Evolutionary conservation across 176 grass and related monocot species (phyloP), one percentile per base, ranked within the genome.

Genomic region (Carex scoparia): DNA sequence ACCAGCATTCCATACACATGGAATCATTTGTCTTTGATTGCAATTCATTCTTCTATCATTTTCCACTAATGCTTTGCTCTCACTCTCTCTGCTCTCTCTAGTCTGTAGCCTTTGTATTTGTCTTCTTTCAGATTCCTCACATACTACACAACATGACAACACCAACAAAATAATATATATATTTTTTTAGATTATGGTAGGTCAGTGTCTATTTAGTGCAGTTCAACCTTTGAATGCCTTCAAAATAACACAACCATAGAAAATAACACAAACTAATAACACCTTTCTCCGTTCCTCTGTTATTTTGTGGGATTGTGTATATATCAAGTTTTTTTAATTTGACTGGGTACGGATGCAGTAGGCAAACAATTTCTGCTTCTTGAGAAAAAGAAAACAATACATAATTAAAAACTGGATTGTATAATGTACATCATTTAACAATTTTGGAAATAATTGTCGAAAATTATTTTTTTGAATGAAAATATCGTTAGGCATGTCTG

Each of bases 1-100:
- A 73, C 58, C 82, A 61, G 9, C 30, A 81, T 81, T n/a, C 19
- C 51, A 83, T 83, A 83, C n/a, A 67, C 40, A 14, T 69, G 23
- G 42, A 83, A 53, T 83, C 16, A 83, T 83, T 83, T 82, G 23
- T 67, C 81, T 83, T 83, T 83, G 81, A 83, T 83, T 83, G 65
- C 42, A 83, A 83, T 83, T 16, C 81, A 83, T 83, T 55, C 63
- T 8, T 69, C 81, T 49, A 83, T 83, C 81, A 55, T 83, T 69
- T 83, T 83, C 62, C 42, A 53, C 65, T 81, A 67, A 83, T 69
- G 61, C 81, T 83, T 79, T 55, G 69, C 56, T 46, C 84, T 63
- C 84, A 64, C 84, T 79, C 69, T 79, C 83, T 60, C 79, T 66
- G 6, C 55, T 59, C 55, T 10, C 57, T 58, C 53, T 77, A 56